A percentile compares a stretch with the other conserved stretches of the same genome.
Evolutionary conservation across 2,329 filamentous ascomycete species (phyloP).

Genomic region (Cadophora luteo-olivacea): DNA sequence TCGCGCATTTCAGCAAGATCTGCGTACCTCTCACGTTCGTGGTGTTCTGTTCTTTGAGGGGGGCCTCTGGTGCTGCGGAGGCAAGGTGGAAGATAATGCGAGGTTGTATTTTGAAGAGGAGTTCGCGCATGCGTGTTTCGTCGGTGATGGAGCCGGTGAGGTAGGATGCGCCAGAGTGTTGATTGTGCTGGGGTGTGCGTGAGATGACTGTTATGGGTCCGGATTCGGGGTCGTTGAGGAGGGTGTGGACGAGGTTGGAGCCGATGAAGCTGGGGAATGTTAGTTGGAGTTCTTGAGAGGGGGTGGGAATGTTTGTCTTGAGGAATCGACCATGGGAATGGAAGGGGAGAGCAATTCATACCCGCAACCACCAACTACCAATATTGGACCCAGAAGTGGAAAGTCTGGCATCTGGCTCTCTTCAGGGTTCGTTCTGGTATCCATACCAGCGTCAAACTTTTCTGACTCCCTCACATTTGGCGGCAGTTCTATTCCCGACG

Average conservation of each 20-base stretch:
- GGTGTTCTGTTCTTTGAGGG: slow-evolving; percentile 33
- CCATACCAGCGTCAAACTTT: not conserved
- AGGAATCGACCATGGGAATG: not conserved
- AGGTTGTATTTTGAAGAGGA: slow-evolving; percentile 40
- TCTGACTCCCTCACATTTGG: not conserved
- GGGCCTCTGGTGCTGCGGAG: slow-evolving; percentile 40
- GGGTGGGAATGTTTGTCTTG: not conserved
- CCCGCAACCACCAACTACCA: slow-evolving; percentile 22
- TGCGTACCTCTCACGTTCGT: slow-evolving; percentile 46
- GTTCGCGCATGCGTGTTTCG: slow-evolving; percentile 18
- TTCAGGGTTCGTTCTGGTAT: not conserved
- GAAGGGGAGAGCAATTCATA: not conserved
- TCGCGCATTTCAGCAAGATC: slow-evolving; percentile 39
- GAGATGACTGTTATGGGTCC: slow-evolving; percentile 43
- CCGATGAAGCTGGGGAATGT: slow-evolving; percentile 42
- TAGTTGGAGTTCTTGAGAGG: not conserved
- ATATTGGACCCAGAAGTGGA: slow-evolving; percentile 9
- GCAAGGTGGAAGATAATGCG: slow-evolving; percentile 45
- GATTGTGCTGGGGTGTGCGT: slow-evolving; percentile 39
- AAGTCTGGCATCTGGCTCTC: not conserved
- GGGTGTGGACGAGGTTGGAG: slow-evolving; percentile 43
- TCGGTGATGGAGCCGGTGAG: slow-evolving; percentile 41
- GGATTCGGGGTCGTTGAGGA: slow-evolving; percentile 37
- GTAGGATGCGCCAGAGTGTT: slow-evolving; percentile 39
- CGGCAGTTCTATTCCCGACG: not conserved